Percentiles rank a stretch among this genome's conserved stretches.
Conservation (phyloP, 345 rosid species). For the Nasturtium officinale region DNA sequence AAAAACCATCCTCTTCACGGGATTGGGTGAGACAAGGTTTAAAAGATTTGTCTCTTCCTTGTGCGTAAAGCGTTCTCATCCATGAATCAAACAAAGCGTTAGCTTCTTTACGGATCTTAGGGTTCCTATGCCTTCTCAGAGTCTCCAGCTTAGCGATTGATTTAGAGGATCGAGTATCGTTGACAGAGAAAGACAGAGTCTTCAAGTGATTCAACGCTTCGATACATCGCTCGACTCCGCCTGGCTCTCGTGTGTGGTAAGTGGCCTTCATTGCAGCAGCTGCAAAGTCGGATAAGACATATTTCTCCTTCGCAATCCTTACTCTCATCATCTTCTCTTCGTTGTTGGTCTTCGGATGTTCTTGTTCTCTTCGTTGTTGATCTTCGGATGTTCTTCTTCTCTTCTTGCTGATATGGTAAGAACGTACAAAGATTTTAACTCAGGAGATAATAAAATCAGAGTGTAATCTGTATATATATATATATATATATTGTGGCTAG, state of each 20-base stretch:
- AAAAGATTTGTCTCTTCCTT: conserved; percentile 1
- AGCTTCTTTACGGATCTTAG: conserved; percentile 18
- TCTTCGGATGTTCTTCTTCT: no score
- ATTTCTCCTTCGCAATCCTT: conserved; percentile 1
- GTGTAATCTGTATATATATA: no score
- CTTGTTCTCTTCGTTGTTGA: neutral
- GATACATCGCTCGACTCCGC: conserved; percentile 17
- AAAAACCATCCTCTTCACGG: neutral
- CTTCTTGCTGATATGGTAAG: neutral
- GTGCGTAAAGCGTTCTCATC: conserved; percentile 6
- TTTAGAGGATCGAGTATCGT: neutral
- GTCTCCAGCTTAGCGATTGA: neutral
- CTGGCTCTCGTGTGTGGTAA: neutral
- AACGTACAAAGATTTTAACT: neutral
- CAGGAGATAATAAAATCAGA: neutral
- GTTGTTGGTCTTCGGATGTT: neutral
- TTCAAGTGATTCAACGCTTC: neutral
- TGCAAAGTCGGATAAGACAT: neutral
- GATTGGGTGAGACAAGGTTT: neutral
- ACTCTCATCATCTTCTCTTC: conserved; percentile 3
- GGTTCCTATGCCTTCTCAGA: conserved; percentile 23
- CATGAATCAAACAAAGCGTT: conserved; percentile 27
- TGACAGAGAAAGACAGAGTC: conserved; percentile 3
- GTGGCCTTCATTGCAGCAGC: conserved; percentile 3
- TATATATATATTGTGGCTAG: neutral